Conservation (phyloP, 192 early-diverging fungal species). For the Neocallimastix lanati region DNA sequence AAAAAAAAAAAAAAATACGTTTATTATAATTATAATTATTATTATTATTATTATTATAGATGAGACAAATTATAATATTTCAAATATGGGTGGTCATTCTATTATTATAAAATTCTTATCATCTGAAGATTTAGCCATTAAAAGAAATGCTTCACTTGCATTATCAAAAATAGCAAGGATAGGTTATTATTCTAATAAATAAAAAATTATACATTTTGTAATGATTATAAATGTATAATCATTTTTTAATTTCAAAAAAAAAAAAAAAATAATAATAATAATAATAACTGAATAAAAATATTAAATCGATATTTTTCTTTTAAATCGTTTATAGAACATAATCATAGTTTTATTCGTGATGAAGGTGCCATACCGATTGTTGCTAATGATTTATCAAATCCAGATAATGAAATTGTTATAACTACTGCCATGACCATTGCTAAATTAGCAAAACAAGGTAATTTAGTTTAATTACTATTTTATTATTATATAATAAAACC, state of each 20-base stretch:
- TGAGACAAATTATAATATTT: background rate
- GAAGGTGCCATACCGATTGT: background rate
- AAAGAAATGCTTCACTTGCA: background rate
- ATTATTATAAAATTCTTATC: background rate
- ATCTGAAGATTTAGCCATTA: background rate
- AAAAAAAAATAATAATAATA: too few species aligned
- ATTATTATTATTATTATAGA: background rate
- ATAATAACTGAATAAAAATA: too few species aligned
- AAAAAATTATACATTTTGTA: too few species aligned
- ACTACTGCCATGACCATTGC: slow-evolving; percentile 22
- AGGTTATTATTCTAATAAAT: too few species aligned
- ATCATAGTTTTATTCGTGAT: background rate
- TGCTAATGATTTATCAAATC: background rate
- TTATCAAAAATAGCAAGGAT: background rate
- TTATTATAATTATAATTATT: too few species aligned
- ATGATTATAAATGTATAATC: too few species aligned
- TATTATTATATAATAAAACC: too few species aligned
- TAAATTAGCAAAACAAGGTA: slow-evolving; percentile 16
- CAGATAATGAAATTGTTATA: slow-evolving; percentile 12
- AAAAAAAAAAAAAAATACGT: too few species aligned
- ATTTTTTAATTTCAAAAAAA: too few species aligned
- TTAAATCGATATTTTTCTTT: too few species aligned
- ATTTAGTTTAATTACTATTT: too few species aligned
- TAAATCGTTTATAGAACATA: background rate
- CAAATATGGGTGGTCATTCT: background rate